Evolutionary conservation across 1,139 yeast species (phyloP).

Genomic region (Magnusiomyces sp.): DNA sequence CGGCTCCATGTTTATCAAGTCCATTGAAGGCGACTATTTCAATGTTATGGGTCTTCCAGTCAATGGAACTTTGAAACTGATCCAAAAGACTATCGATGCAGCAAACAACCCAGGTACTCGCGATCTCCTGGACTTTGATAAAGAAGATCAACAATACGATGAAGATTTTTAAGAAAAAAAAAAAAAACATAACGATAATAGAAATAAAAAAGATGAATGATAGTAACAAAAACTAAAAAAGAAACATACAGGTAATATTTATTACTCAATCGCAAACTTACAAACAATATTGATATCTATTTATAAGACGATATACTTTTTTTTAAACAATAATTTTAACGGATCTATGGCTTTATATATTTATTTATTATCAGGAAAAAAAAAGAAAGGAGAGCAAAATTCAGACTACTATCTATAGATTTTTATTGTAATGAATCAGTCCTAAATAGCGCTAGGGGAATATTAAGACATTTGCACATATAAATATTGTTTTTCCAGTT

Average conservation of each 20-base stretch:
- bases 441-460: no score
- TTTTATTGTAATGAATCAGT: not conserved
- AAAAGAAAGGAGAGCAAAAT: not conserved
- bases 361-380: not conserved
- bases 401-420: not conserved
- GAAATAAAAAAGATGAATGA: no score
- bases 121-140: not conserved
- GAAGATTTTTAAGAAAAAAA: not conserved
- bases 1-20: constrained; percentile 48
- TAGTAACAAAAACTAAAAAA: no score
- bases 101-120: not conserved
- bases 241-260: no score
- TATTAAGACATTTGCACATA: no score
- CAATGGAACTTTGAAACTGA: constrained; percentile 42
- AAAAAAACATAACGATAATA: not conserved
- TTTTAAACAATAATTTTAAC: not conserved
- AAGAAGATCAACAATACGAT: not conserved
- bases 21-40: constrained; percentile 69
- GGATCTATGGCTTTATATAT: not conserved
- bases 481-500: no score
- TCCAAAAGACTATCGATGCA: constrained; percentile 18
- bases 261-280: no score
- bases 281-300: no score
- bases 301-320: not conserved
- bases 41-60: constrained; percentile 90